These are phyloP conservation scores for Hibiscus syriacus DNA, from an alignment of 345 rosid genomes.

Conservation along the genomic window DNA sequence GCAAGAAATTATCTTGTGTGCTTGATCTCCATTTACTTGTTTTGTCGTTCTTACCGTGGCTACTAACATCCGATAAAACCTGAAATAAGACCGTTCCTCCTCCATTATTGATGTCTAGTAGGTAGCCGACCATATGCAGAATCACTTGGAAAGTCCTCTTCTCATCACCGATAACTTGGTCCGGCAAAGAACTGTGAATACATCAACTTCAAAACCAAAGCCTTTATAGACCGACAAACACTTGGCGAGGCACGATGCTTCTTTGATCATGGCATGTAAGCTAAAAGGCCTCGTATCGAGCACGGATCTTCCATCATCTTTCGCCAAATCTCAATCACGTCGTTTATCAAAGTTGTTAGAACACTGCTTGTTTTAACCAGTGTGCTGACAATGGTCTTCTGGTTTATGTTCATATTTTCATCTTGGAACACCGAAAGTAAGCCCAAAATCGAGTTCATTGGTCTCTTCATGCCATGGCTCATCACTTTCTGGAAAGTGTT, in stretches of 20 bases:
- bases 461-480: conserved; percentile 94
- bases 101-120: conserved; percentile 51
- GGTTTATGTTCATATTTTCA: conserved; percentile 45
- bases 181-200: conserved; percentile 65
- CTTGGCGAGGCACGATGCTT: conserved; percentile 78
- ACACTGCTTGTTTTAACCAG: conserved; percentile 62
- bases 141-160: conserved; percentile 87
- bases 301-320: conserved; percentile 59
- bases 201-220: conserved; percentile 53
- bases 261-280: conserved; percentile 67
- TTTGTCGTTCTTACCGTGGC: conserved; percentile 46
- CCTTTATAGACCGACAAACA: conserved; percentile 76
- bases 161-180: conserved; percentile 75
- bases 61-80: conserved; percentile 39
- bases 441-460: conserved; percentile 89
- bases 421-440: conserved; percentile 73
- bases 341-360: conserved; percentile 69
- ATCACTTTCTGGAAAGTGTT: conserved; percentile 88
- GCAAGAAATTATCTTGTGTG: conserved; percentile 35
- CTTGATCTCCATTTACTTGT: conserved; percentile 45
- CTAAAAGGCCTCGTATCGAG: conserved; percentile 56
- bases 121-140: conserved; percentile 78
- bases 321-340: conserved; percentile 66
- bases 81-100: conserved; percentile 46
- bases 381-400: conserved; percentile 59